These are phyloP conservation scores for Leccinum boreale DNA, from an alignment of 768 basidiomycete genomes.

Conservation along the genomic window DNA sequence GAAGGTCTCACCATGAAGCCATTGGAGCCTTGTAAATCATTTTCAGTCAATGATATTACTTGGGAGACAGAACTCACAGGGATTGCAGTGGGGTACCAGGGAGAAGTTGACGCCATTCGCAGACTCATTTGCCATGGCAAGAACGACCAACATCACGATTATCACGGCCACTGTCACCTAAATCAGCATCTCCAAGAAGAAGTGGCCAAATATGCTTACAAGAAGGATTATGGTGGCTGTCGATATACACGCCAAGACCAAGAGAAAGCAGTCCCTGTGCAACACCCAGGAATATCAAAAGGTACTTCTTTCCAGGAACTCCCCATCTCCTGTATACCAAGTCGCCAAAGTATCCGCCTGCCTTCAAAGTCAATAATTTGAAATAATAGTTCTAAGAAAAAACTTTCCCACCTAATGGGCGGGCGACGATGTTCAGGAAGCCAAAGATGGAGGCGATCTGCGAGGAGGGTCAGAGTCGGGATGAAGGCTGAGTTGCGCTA, in stretches of 20 bases:
- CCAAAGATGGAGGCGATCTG: slow-evolving; percentile 36
- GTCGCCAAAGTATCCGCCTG: slow-evolving; percentile 47
- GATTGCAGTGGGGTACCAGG: slow-evolving; percentile 49
- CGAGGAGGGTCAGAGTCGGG: neutral
- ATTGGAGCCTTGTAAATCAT: slow-evolving; percentile 21
- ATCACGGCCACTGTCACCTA: slow-evolving; percentile 27
- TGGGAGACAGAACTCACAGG: slow-evolving; percentile 29
- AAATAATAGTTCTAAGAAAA: neutral
- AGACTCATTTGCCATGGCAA: slow-evolving; percentile 38
- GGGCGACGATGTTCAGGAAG: slow-evolving; percentile 49
- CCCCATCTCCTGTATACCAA: slow-evolving; percentile 41
- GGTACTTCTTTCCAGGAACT: slow-evolving; percentile 45
- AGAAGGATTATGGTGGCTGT: slow-evolving; percentile 17
- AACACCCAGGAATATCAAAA: slow-evolving; percentile 41
- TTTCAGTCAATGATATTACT: neutral
- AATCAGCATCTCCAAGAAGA: neutral
- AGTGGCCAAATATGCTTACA: slow-evolving; percentile 9
- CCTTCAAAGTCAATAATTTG: neutral
- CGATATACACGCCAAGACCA: slow-evolving; percentile 46
- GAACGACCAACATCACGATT: slow-evolving; percentile 39
- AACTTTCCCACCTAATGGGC: slow-evolving; percentile 36
- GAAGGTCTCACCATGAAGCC: slow-evolving; percentile 31
- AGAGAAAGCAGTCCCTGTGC: slow-evolving; percentile 43
- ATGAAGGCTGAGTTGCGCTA: slow-evolving; percentile 19
- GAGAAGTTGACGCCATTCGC: slow-evolving; percentile 51